Percentiles rank a stretch among this genome's conserved stretches.
phyloP scores from a whole-genome alignment of 768 basidiomycete species.

The Termitomyces sp. region DNA sequence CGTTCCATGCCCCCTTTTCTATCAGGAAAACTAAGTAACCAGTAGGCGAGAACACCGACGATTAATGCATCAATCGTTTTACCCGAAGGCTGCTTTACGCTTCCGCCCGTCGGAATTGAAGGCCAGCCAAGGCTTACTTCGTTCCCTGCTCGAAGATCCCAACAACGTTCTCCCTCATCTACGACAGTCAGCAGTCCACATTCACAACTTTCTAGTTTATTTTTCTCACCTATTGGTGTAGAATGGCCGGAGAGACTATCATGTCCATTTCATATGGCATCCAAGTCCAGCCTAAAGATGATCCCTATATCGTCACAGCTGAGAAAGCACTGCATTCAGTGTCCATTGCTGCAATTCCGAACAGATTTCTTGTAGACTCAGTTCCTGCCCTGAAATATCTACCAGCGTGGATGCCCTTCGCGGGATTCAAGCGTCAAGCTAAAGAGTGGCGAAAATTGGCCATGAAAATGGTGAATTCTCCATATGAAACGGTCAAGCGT shows the following conservation, averaged over 20 bases:
- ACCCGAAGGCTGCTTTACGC: slow-evolving; percentile 19
- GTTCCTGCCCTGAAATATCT: slow-evolving; percentile 27
- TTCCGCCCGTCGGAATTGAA: slow-evolving; percentile 24
- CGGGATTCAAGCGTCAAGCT: background rate
- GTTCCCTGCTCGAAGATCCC: slow-evolving; percentile 20
- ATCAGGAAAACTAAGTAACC: background rate
- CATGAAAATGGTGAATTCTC: background rate
- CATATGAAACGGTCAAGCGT: background rate
- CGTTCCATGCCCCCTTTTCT: background rate
- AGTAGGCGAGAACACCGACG: slow-evolving; percentile 25
- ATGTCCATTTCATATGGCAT: slow-evolving; percentile 33
- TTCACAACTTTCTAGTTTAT: background rate
- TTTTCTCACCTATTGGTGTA: background rate
- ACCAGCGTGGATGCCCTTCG: slow-evolving; percentile 17
- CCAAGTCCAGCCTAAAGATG: slow-evolving; percentile 25
- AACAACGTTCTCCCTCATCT: slow-evolving; percentile 8
- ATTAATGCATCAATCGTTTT: slow-evolving; percentile 29
- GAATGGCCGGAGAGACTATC: slow-evolving; percentile 22
- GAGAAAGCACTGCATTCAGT: slow-evolving; percentile 26
- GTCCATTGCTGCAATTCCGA: slow-evolving; percentile 20
- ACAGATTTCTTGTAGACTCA: slow-evolving; percentile 29
- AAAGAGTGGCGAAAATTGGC: background rate
- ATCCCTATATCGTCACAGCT: slow-evolving; percentile 30
- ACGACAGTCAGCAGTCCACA: slow-evolving; percentile 20
- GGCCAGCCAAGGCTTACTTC: slow-evolving; percentile 25